phyloP scores from a whole-genome alignment of 2,329 filamentous ascomycete species.

The Cytospora piceae region DNA sequence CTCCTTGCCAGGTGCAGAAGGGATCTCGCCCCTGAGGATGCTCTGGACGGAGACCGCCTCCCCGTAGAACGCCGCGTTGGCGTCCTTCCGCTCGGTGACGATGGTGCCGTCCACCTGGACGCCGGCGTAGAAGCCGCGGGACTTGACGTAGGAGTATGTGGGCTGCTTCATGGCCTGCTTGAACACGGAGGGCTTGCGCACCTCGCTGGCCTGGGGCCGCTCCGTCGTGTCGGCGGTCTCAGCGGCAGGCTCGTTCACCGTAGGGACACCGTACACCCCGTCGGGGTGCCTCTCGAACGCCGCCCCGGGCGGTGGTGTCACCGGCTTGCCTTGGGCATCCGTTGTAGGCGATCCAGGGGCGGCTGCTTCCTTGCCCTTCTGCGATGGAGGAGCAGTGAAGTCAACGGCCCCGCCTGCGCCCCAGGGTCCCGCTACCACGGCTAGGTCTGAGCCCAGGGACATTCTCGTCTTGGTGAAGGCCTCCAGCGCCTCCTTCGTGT shows the following conservation, averaged over 20 bases:
- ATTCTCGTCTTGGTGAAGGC: constrained; percentile 77
- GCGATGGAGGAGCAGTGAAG: constrained; percentile 43
- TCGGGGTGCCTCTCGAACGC: constrained; percentile 30
- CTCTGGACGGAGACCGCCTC: constrained; percentile 52
- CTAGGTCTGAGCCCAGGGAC: constrained; percentile 78
- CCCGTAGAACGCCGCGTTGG: constrained; percentile 86
- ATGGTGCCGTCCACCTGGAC: constrained; percentile 87
- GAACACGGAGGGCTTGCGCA: constrained; percentile 35
- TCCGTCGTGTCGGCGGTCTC: constrained; percentile 4
- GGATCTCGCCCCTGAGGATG: constrained; percentile 53
- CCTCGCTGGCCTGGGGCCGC: constrained; percentile 28
- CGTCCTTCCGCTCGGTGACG: constrained; percentile 82
- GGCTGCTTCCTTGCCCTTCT: constrained; percentile 31
- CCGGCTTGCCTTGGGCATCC: constrained; percentile 27
- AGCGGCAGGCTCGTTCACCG: constrained; percentile 51
- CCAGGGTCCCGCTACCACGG: constrained; percentile 70
- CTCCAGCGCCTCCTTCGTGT: constrained; percentile 73
- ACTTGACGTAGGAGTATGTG: constrained; percentile 78
- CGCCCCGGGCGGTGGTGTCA: not conserved
- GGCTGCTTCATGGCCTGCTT: constrained; percentile 43
- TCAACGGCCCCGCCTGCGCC: constrained; percentile 77
- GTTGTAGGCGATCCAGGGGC: constrained; percentile 18
- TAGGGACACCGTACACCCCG: constrained; percentile 31
- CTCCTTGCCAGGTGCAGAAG: constrained; percentile 31
- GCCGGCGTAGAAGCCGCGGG: constrained; percentile 84